phyloP scores from a whole-genome alignment of 441 rosid genomes.

The Croton laevigatus region DNA sequence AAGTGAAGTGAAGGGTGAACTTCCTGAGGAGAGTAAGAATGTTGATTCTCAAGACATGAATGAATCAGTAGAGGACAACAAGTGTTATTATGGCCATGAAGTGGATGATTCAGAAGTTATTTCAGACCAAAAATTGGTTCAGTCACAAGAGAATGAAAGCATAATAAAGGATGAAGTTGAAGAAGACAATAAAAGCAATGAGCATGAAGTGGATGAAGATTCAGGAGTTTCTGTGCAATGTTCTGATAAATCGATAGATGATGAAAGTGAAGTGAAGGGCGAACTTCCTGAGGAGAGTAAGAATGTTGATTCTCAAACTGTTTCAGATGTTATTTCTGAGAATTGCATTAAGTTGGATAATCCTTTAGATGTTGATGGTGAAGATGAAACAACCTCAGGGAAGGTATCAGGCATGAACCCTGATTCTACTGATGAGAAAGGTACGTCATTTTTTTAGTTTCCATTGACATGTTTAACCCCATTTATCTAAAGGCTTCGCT shows the following conservation, averaged over 20 bases:
- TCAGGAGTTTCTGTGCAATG: slow-evolving; percentile 25
- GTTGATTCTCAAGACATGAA: background rate
- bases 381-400: slow-evolving; percentile 9
- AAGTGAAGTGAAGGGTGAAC: slow-evolving; percentile 13
- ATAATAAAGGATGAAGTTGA: slow-evolving; percentile 12
- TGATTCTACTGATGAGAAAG: slow-evolving; percentile 19
- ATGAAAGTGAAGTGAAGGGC: slow-evolving; percentile 15
- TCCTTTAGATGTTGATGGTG: slow-evolving; percentile 16
- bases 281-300: slow-evolving; percentile 4
- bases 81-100: slow-evolving; percentile 20
- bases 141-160: slow-evolving; percentile 22
- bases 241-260: slow-evolving; percentile 26
- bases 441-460: slow-evolving; percentile 16
- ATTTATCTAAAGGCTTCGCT: background rate
- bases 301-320: background rate
- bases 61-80: slow-evolving; percentile 2
- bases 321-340: background rate
- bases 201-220: slow-evolving; percentile 16
- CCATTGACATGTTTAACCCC: background rate
- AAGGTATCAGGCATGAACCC: slow-evolving; percentile 4
- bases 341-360: slow-evolving; percentile 10
- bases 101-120: slow-evolving; percentile 13
- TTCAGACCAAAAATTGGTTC: slow-evolving; percentile 29
- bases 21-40: slow-evolving; percentile 1
- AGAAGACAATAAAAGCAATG: slow-evolving; percentile 13